Base-by-base conservation (phyloP, 495 filamentous ascomycete genomes). In the Patellaria atrata region DNA sequence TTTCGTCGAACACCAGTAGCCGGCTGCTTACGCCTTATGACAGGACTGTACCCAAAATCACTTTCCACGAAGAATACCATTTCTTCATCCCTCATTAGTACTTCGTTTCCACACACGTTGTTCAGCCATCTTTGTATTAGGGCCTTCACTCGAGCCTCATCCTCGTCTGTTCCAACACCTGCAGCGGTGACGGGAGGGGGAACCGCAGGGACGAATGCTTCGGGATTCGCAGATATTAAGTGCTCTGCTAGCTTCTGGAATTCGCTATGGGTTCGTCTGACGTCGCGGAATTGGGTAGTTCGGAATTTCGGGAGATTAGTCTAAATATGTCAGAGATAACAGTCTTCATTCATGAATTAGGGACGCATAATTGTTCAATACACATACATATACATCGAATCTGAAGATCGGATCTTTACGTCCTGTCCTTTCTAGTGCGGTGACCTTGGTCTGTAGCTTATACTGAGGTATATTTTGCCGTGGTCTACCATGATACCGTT, bases 261-360 rank as follows among this genome's bases (percentile, higher is more conserved):
- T 52, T 99, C 91, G 29, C 82, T 79, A 56, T 99, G 89, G 16
- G 89, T 79, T 25, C 91, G 79, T 40, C 89, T 79, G 35, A 99
- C 81, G 55, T 96, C 91, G 50, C 91, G 83, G 57, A 94, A 96
- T 54, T 96, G 91, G 6, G 91, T 96, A 2, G 91, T 94, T 43
- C 91, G 71, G 60, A 94, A 99, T 45, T 87, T 85, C 30, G 87
- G 87, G 12, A 99, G 80, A 60, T 96, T 96, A 37, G 91, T 96
- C 91, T 94, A 35, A 7, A 15, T n/a, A n/a, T n/a, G n/a, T n/a
- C n/a, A n/a, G n/a, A 29, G 10, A 9, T 19, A 25, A 19, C 22
- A 30, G 7, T 10, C 4, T 44, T 20, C 40, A 6, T 27, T 24
- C 10, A 22, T 22, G n/a, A 21, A 33, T 15, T 28, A 27, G 18